Evolutionary conservation across 1,284 basidiomycete genomes (phyloP), one percentile per base, ranked within the genome.

Genomic region (Cystobasidiaceae sp.): DNA sequence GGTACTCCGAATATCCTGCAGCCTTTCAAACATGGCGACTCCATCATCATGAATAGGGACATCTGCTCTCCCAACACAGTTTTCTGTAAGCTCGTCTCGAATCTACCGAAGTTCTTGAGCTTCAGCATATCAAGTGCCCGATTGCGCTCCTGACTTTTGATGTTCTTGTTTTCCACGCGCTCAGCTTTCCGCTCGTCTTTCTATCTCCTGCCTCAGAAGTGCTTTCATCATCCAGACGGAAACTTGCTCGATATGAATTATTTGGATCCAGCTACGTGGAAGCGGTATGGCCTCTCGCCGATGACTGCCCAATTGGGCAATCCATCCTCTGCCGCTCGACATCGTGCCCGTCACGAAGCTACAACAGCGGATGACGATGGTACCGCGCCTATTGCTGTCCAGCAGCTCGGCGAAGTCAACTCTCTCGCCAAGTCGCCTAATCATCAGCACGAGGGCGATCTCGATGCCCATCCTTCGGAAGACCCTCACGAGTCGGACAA

Each of bases 1-100:
- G 76, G 76, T 0, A 76, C 75, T 21, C 68, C 74, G n/a, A 77
- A 77, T 67, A 73, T 76, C 39, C 68, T 77, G 5, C 73, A 74
- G 1, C 75, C 76, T 3, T 71, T 77, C 44, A 56, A 68, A 6
- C 72, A 71, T 39, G 76, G 76, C 19, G 76, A 77, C 62, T 70
- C 71, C 6, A 69, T 76, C 9, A 48, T 66, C 5, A 56, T 69
- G 28, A 74, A 74, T 48, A 72, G 72, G 46, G 71, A 71, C 19
- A 74, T 77, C 45, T 76, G 75, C 27, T 68, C 62, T 2, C 75
- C 76, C 0, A 66, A 70, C 5, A 72, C 73, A 1, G 75, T 74
- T 0, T 76, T 77, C 55, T 71, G 68, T 68, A 8, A 32, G 66
- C 55, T n/a, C 5, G n/a, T n/a, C n/a, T 39, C 28, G 2, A n/a